phyloP scores from a whole-genome alignment of 2,329 filamentous ascomycete species.

The Fusarium chaquense region DNA sequence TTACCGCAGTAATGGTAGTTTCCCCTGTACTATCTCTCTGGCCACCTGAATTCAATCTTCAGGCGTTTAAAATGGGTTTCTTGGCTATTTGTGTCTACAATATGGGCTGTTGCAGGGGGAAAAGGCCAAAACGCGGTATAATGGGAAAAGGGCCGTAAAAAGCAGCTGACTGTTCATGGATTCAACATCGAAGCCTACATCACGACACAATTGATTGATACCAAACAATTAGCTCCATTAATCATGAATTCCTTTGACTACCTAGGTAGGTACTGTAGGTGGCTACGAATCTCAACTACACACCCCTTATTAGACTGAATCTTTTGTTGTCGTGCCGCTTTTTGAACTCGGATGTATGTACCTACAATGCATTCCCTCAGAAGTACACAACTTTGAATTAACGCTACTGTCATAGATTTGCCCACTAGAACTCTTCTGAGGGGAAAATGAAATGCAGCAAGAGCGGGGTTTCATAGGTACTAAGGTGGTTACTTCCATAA shows the following conservation, averaged over 20 bases:
- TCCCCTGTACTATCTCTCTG: constrained; percentile 16
- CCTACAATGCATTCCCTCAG: constrained; percentile 32
- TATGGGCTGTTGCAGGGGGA: constrained; percentile 27
- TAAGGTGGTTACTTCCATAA: neutral
- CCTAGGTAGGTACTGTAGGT: neutral
- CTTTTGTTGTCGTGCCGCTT: constrained; percentile 13
- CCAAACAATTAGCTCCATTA: constrained; percentile 4
- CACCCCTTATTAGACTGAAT: constrained; percentile 9
- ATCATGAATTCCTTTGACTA: constrained; percentile 13
- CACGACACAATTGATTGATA: constrained; percentile 16
- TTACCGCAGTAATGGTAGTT: constrained; percentile 29
- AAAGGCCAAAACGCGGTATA: constrained; percentile 36
- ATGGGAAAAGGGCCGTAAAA: constrained; percentile 42
- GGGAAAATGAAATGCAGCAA: constrained; percentile 37
- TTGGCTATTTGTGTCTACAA: neutral
- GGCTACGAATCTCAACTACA: neutral
- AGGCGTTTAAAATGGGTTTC: constrained; percentile 30
- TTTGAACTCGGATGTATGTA: constrained; percentile 43
- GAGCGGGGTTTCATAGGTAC: constrained; percentile 27
- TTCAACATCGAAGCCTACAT: constrained; percentile 25
- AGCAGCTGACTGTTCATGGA: constrained; percentile 38
- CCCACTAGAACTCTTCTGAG: constrained; percentile 34
- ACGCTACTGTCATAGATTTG: constrained; percentile 35
- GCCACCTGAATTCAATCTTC: neutral
- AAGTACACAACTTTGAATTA: constrained; percentile 41